phyloP scores from a whole-genome alignment of 2,329 filamentous ascomycete genomes.

The Ilyonectria destructans region DNA sequence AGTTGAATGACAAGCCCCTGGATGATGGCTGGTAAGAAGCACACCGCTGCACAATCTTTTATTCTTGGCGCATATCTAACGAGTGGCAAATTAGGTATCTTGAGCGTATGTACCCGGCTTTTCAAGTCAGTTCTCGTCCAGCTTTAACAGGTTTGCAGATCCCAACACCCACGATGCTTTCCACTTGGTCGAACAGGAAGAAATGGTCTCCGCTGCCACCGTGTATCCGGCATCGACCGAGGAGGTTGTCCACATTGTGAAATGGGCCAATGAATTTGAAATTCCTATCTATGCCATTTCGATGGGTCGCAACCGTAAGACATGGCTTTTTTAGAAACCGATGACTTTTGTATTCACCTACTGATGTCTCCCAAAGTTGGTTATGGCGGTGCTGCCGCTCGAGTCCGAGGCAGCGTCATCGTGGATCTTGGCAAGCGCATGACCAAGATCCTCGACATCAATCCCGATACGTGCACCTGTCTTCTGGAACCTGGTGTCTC shows the following conservation, averaged over 20 bases:
- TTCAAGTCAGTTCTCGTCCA: neutral
- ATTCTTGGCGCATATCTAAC: neutral
- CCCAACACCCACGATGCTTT: constrained; percentile 7
- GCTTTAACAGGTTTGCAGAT: neutral
- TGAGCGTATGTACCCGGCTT: neutral
- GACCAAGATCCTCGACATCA: constrained; percentile 37
- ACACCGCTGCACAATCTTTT: neutral
- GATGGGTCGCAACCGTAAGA: constrained; percentile 3
- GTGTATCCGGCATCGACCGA: constrained; percentile 1
- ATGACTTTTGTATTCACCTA: neutral
- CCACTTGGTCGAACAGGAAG: constrained; percentile 3
- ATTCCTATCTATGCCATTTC: constrained; percentile 3
- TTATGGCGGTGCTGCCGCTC: constrained; percentile 37
- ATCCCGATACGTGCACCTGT: constrained; percentile 38
- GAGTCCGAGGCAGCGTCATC: constrained; percentile 32
- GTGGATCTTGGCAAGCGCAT: constrained; percentile 39
- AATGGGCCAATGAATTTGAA: constrained; percentile 4
- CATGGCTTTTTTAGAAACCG: neutral
- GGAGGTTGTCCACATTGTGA: constrained; percentile 8
- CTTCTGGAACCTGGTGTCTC: constrained; percentile 38
- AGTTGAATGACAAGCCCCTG: neutral
- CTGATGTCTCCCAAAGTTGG: constrained; percentile 30
- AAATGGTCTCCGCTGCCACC: neutral
- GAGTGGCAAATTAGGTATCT: neutral
- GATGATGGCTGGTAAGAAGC: neutral